These are phyloP conservation scores for Coffea eugenioides DNA, from an alignment of 257 asterid species.

Conservation along the genomic window DNA sequence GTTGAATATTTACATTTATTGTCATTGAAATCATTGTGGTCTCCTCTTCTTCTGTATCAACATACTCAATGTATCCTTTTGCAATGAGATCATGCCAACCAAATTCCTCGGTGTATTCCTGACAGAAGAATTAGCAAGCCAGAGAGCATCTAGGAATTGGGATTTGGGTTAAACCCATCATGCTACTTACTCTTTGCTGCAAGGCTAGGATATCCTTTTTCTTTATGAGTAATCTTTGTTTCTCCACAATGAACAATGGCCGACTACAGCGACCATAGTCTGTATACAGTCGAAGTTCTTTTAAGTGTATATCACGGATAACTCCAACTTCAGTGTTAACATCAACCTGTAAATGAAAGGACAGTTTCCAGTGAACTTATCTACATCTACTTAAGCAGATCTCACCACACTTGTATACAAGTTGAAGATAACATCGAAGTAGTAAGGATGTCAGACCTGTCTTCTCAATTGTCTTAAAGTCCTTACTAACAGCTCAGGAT, in stretches of 20 bases:
- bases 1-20: background rate
- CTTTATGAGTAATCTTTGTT: conserved; percentile 26
- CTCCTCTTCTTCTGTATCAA: conserved; percentile 22
- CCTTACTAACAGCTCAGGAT: conserved; percentile 25
- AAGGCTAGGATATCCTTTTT: conserved; percentile 18
- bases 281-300: conserved; percentile 26
- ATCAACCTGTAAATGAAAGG: conserved; percentile 16
- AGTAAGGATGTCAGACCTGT: conserved; percentile 9
- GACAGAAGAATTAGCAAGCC: conserved; percentile 13
- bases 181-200: conserved; percentile 20
- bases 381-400: background rate
- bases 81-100: conserved; percentile 40
- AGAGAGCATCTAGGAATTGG: background rate
- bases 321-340: conserved; percentile 30
- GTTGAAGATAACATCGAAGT: background rate
- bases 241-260: conserved; percentile 28
- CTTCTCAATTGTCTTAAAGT: conserved; percentile 26
- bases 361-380: background rate
- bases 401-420: background rate
- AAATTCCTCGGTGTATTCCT: conserved; percentile 29
- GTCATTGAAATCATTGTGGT: conserved; percentile 26
- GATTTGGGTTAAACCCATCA: background rate
- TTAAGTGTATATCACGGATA: conserved; percentile 21
- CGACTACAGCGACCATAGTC: conserved; percentile 34
- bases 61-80: conserved; percentile 33